Conservation (phyloP, 1,284 basidiomycete species). For the Amylostereum areolatum region DNA sequence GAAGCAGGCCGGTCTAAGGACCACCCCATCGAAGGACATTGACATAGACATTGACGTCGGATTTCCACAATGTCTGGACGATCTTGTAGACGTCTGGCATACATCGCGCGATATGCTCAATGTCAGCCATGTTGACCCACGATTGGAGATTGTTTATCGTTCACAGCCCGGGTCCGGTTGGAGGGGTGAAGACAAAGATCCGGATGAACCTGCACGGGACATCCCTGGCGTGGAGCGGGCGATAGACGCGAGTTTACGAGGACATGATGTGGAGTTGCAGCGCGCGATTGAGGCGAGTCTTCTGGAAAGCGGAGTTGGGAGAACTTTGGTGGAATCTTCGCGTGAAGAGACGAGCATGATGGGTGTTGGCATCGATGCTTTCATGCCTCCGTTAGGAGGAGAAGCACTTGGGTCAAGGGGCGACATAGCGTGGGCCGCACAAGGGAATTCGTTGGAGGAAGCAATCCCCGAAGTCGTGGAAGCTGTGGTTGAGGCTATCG, state of each 20-base stretch:
- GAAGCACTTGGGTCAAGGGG: background rate
- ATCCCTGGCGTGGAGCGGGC: background rate
- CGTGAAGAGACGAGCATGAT: too few species aligned
- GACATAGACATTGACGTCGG: background rate
- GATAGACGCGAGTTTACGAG: constrained; percentile 16
- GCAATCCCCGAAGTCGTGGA: background rate
- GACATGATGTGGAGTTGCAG: constrained; percentile 50
- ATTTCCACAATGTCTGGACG: constrained; percentile 20
- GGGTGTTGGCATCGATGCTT: background rate
- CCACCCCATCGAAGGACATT: background rate
- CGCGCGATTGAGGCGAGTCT: constrained; percentile 74
- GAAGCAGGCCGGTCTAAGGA: constrained; percentile 34
- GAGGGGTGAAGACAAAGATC: too few species aligned
- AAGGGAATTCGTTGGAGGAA: too few species aligned
- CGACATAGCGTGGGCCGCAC: background rate
- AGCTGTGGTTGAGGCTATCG: background rate
- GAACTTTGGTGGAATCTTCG: constrained; percentile 29
- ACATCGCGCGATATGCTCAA: constrained; percentile 25
- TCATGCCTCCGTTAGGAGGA: background rate
- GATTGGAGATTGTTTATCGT: constrained; percentile 47
- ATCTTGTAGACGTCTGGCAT: constrained; percentile 26
- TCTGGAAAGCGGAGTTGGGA: constrained; percentile 26
- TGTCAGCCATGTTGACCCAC: constrained; percentile 31
- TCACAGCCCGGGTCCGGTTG: constrained; percentile 28
- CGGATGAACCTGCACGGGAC: background rate